These are phyloP conservation scores for Berberis vulgaris DNA, from an alignment of 164 flowering plant species.

Conservation along the genomic window DNA sequence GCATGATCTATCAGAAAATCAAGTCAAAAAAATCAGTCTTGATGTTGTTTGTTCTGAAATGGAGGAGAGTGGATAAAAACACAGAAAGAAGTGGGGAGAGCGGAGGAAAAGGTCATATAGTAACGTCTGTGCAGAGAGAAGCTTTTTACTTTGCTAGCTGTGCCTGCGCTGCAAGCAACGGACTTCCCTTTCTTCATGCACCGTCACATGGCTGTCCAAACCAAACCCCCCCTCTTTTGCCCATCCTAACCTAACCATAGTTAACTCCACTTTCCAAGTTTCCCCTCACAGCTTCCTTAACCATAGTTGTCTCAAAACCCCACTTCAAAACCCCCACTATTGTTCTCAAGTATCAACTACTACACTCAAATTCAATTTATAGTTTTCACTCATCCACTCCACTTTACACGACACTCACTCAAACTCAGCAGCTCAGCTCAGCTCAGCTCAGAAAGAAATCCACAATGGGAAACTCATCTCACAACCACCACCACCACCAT, in stretches of 20 bases:
- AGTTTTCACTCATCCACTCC: neutral
- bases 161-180: neutral
- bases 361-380: too few relatives aligned
- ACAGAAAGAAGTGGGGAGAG: too few relatives aligned
- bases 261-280: neutral
- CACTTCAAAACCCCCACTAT: neutral
- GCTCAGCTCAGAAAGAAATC: neutral
- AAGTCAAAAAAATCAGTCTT: too few relatives aligned
- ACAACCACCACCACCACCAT: neutral
- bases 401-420: neutral
- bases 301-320: neutral
- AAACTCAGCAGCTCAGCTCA: neutral
- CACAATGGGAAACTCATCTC: neutral
- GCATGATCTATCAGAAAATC: too few relatives aligned
- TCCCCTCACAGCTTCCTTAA: neutral
- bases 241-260: neutral
- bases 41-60: too few relatives aligned
- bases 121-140: too few relatives aligned
- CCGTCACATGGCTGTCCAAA: neutral
- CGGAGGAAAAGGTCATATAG: too few relatives aligned
- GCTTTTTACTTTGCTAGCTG: neutral
- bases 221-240: neutral
- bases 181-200: neutral
- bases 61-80: too few relatives aligned
- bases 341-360: too few relatives aligned